These are phyloP conservation scores for Ceratocystis alfenasii DNA, from an alignment of 2,329 filamentous ascomycete genomes.

Conservation along the genomic window DNA sequence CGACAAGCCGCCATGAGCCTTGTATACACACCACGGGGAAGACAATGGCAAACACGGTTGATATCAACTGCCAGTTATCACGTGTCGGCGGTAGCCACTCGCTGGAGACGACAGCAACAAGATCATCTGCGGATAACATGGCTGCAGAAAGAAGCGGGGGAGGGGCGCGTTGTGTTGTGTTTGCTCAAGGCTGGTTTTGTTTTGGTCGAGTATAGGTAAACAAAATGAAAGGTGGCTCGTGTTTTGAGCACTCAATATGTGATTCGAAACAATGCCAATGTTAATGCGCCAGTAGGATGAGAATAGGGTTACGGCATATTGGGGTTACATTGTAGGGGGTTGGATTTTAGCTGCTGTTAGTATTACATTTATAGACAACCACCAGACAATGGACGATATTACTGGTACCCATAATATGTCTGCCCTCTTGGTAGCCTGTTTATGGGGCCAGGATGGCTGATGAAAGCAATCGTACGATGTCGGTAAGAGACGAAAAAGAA, in stretches of 20 bases:
- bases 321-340: neutral
- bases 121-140: neutral
- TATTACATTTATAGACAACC: neutral
- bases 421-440: neutral
- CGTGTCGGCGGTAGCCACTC: slow-evolving; percentile 45
- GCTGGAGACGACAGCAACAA: neutral
- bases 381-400: neutral
- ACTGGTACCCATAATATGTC: neutral
- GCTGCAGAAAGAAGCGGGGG: neutral
- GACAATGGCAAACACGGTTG: slow-evolving; percentile 40
- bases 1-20: neutral
- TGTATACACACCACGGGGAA: slow-evolving; percentile 40
- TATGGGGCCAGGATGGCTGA: neutral
- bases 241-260: neutral
- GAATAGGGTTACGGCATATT: neutral
- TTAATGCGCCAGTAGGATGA: too few relatives aligned
- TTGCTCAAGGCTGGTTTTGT: neutral
- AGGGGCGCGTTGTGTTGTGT: neutral
- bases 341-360: neutral
- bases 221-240: neutral
- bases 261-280: too few relatives aligned
- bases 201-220: neutral
- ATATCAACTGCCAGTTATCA: slow-evolving; percentile 44
- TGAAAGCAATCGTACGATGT: neutral
- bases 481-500: neutral